These are phyloP conservation scores for Cercospora beticola DNA, from an alignment of 2,329 filamentous ascomycete genomes.

Conservation along the genomic window DNA sequence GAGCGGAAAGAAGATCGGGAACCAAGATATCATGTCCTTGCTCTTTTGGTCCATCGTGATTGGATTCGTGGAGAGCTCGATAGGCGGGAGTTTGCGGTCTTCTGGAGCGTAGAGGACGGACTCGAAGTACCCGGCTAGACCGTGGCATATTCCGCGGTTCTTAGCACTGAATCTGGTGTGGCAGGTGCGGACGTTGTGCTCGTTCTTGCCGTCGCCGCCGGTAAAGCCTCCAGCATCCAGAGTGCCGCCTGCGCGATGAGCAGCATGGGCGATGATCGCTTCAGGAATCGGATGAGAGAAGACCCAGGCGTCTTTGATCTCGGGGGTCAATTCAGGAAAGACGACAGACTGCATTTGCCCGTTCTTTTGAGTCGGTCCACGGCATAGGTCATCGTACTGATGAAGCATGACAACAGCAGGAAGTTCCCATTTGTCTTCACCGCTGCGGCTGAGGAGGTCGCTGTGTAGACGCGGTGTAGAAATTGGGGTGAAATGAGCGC, in stretches of 20 bases:
- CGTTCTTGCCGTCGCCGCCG: constrained; percentile 77
- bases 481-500: constrained; percentile 89
- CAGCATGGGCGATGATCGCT: constrained; percentile 57
- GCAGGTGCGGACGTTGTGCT: constrained; percentile 84
- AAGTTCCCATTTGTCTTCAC: constrained; percentile 73
- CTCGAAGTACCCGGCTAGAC: constrained; percentile 92
- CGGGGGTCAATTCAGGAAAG: constrained; percentile 31
- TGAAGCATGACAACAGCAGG: constrained; percentile 94
- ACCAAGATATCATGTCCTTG: constrained; percentile 98
- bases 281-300: constrained; percentile 73
- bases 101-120: constrained; percentile 74
- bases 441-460: constrained; percentile 67
- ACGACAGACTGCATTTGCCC: constrained; percentile 9
- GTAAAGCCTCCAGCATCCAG: constrained; percentile 69
- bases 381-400: constrained; percentile 79
- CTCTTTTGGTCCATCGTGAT: constrained; percentile 90
- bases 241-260: constrained; percentile 60
- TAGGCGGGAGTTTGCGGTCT: constrained; percentile 47
- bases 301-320: constrained; percentile 76
- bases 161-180: constrained; percentile 75
- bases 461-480: constrained; percentile 80
- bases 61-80: constrained; percentile 90
- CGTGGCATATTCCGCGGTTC: constrained; percentile 81
- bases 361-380: not conserved
- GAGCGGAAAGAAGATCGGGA: constrained; percentile 95